phyloP scores from a whole-genome alignment of 306 rosid species.

The Begonia loranthoides region DNA sequence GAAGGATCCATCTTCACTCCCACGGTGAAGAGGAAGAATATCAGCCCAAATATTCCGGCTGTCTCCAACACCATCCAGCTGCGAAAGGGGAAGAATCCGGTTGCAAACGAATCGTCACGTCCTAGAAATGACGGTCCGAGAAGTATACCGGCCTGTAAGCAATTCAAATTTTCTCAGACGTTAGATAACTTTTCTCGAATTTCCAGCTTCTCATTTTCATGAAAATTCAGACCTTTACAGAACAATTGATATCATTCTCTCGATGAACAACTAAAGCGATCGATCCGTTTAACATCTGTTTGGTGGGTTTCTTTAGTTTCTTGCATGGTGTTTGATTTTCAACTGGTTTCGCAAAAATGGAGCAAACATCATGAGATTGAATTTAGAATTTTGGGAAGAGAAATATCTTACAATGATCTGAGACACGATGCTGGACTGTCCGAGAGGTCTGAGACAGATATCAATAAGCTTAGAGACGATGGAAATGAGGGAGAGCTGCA shows the following conservation, averaged over 20 bases:
- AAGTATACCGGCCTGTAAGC: conserved; percentile 38
- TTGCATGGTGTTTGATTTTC: no score
- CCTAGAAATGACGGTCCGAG: conserved; percentile 66
- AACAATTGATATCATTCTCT: neutral
- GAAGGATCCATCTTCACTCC: conserved; percentile 49
- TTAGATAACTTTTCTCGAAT: no score
- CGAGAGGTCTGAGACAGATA: conserved; percentile 29
- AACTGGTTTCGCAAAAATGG: neutral
- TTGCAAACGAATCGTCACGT: conserved; percentile 16
- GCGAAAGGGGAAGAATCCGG: conserved; percentile 33
- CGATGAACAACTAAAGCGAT: neutral
- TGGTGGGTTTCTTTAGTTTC: no score
- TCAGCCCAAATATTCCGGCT: conserved; percentile 32
- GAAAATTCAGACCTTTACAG: no score
- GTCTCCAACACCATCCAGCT: conserved; percentile 36
- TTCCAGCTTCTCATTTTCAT: no score
- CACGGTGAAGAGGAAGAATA: conserved; percentile 31
- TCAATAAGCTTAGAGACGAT: conserved; percentile 19
- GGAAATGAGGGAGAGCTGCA: conserved; percentile 35
- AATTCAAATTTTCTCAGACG: no score
- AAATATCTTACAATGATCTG: conserved; percentile 45
- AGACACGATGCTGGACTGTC: conserved; percentile 55
- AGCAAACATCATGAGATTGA: neutral
- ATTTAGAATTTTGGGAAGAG: neutral
- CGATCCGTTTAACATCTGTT: no score